Evolutionary conservation across 2,329 filamentous ascomycete genomes (phyloP).

Genomic region (Bipolaris sorokiniana): DNA sequence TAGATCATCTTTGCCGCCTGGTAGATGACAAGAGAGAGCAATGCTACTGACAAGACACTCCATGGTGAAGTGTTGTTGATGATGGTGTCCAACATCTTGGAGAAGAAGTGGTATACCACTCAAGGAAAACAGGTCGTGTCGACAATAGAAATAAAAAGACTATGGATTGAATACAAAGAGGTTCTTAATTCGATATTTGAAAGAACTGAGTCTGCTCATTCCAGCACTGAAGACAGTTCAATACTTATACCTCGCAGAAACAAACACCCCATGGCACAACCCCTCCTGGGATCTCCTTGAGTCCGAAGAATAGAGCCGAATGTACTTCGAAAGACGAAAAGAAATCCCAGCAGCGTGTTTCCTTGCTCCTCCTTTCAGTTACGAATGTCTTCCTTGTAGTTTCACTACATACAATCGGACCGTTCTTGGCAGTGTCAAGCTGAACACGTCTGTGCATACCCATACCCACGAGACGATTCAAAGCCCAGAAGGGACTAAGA

Average conservation of each 20-base stretch:
- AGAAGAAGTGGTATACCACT: neutral
- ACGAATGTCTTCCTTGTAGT: neutral
- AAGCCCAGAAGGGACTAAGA: neutral
- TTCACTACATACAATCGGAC: neutral
- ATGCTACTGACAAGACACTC: neutral
- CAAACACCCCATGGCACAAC: neutral
- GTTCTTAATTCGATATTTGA: too few species aligned
- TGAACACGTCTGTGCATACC: neutral
- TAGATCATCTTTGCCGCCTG: conserved; percentile 19
- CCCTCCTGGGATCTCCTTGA: neutral
- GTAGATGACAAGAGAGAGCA: neutral
- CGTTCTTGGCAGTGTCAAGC: neutral
- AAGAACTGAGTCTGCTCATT: neutral
- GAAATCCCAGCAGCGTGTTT: too few species aligned
- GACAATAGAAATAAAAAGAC: neutral
- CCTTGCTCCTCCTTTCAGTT: neutral
- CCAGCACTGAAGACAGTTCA: neutral
- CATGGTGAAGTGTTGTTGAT: neutral
- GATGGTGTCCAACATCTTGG: neutral
- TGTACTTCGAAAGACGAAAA: too few species aligned
- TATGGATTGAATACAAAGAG: neutral
- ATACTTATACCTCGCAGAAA: neutral
- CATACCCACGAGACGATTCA: neutral
- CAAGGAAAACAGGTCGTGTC: neutral
- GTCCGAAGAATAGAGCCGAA: neutral